Base-by-base conservation (phyloP, 2,329 filamentous ascomycete genomes). In the Trichoderma endophyticum region DNA sequence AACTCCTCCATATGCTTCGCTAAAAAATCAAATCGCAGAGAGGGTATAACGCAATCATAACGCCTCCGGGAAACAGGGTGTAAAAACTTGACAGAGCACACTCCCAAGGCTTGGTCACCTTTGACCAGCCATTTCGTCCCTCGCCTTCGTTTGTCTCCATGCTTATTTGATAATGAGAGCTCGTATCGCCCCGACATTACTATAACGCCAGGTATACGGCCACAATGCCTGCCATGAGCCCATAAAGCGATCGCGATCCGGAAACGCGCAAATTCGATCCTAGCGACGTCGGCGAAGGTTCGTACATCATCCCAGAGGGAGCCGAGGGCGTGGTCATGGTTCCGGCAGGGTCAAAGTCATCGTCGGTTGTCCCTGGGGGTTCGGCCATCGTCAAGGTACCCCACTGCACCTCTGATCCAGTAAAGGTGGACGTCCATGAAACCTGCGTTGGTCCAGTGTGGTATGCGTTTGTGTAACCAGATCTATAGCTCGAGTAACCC, bases 401-500 rank as follows among this genome's bases (percentile, higher is more conserved):
- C 84, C 84, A 86, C 73, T 79, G 74, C n/a, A 86, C 81, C 4
- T 82, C 79, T 5, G 79, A 76, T 14, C 81, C 83, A 8, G 81
- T 77, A 36, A 84, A 81, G 6, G 84, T 86, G 48, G 80, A 84
- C 1, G 81, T 85, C 83, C 84, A 86, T 15, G 78, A 79, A 12
- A 82, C 79, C 73, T 85, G 80, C 1, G 83, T 84, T 54, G 84
- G 83, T 0, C 84, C 84, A 2, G 81, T 82, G 65, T 81, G 70
- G 9, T 78, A 77, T 65, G 82, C 82, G 60, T 83, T 80, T 5
- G 77, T 77, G 74, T 82, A 84, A 62, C 80, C 80, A 6, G 81
- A 75, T 54, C 80, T 81, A 67, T 81, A 82, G 64, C 84, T 85
- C 3, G 85, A 84, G 73, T 84, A 86, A 24, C 84, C 85, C 0